phyloP scores from a whole-genome alignment of 1,139 yeast genomes.

The Saccharomycopsis hybrid region DNA sequence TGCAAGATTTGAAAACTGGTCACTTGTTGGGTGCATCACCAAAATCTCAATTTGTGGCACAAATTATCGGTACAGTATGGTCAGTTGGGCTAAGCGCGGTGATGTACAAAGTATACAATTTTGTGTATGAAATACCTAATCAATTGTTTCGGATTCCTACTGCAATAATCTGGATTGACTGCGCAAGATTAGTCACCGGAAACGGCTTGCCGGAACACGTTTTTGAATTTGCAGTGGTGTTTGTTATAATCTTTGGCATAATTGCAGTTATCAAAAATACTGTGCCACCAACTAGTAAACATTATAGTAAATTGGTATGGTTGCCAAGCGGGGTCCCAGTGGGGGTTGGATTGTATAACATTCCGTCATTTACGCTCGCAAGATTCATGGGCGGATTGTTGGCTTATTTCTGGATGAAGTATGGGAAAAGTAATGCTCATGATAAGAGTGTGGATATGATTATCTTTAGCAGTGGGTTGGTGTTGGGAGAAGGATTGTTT shows the following conservation, averaged over 20 bases:
- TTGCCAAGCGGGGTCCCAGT: conserved; percentile 95
- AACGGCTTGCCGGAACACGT: conserved; percentile 82
- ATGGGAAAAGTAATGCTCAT: conserved; percentile 25
- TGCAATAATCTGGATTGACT: conserved; percentile 94
- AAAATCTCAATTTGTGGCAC: conserved; percentile 84
- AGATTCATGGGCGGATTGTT: conserved; percentile 85
- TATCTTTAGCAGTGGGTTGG: conserved; percentile 85
- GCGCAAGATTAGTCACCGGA: conserved; percentile 89
- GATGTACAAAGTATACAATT: conserved; percentile 76
- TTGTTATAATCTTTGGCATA: conserved; percentile 63
- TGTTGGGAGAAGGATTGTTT: conserved; percentile 87
- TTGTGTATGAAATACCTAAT: conserved; percentile 80
- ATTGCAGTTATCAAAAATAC: conserved; percentile 62
- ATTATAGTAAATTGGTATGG: conserved; percentile 43
- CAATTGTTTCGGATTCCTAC: conserved; percentile 82
- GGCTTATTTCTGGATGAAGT: conserved; percentile 52
- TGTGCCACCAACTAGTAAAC: conserved; percentile 35
- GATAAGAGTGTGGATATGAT: conserved; percentile 61
- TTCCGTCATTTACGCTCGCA: conserved; percentile 90
- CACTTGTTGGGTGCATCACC: conserved; percentile 90
- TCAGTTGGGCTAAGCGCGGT: conserved; percentile 72
- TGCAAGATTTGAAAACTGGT: conserved; percentile 96
- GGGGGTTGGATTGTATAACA: conserved; percentile 91
- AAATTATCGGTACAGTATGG: conserved; percentile 79
- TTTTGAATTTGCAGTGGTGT: conserved; percentile 51